Evolutionary conservation across 2,329 filamentous ascomycete genomes (phyloP).

Genomic region (Penicillium decumbens): DNA sequence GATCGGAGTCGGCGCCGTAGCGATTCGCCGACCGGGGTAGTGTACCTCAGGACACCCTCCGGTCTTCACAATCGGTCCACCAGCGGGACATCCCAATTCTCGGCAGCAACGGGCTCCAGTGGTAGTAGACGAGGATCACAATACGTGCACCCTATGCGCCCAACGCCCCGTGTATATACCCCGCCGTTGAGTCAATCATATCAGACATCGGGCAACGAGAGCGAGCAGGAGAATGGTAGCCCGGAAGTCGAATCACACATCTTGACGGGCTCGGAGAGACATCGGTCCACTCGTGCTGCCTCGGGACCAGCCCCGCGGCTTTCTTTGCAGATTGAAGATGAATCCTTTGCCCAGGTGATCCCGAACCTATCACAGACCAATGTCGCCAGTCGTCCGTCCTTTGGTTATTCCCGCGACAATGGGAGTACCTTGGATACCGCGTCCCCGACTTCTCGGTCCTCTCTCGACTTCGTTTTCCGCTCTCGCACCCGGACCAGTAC

Average conservation of each 20-base stretch:
- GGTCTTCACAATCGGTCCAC: constrained; percentile 50
- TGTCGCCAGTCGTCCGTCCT: constrained; percentile 46
- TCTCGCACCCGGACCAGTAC: constrained; percentile 47
- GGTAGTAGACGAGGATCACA: constrained; percentile 48
- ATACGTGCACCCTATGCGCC: constrained; percentile 54
- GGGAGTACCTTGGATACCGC: constrained; percentile 48
- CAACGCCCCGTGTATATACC: constrained; percentile 52
- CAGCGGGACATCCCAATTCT: constrained; percentile 54
- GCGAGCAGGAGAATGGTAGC: constrained; percentile 41
- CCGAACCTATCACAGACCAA: constrained; percentile 52
- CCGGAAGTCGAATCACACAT: constrained; percentile 41
- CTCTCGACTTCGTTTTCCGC: constrained; percentile 54
- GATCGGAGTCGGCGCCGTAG: constrained; percentile 28
- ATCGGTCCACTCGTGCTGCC: constrained; percentile 31
- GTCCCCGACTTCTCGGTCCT: constrained; percentile 52
- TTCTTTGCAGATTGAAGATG: constrained; percentile 38
- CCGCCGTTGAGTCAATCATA: constrained; percentile 50
- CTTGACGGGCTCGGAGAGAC: constrained; percentile 24
- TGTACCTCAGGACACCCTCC: constrained; percentile 39
- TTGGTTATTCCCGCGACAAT: constrained; percentile 49
- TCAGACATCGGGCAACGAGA: constrained; percentile 47
- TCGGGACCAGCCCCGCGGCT: constrained; percentile 28
- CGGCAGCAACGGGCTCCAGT: constrained; percentile 44
- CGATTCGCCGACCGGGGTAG: constrained; percentile 39
- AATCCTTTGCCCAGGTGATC: constrained; percentile 43